Evolutionary conservation across 208 protist species (phyloP).

Genomic region (Acanthamoeba divionensis): DNA sequence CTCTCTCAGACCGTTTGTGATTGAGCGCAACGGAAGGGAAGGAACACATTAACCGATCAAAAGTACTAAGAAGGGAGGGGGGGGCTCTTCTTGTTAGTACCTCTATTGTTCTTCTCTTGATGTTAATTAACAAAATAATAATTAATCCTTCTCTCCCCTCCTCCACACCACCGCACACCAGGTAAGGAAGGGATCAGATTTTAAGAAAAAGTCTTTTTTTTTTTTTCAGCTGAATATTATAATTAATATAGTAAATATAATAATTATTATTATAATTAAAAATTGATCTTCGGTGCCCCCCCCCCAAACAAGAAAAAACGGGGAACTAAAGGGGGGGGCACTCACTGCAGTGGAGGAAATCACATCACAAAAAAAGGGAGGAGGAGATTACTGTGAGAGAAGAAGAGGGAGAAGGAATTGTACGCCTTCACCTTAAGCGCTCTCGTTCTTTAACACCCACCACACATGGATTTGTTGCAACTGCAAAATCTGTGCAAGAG

Average conservation of each 20-base stretch:
- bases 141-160: too few relatives aligned
- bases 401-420: background rate
- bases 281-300: too few relatives aligned
- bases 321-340: background rate
- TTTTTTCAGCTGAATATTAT: too few relatives aligned
- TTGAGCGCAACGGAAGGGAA: too few relatives aligned
- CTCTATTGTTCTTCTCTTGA: too few relatives aligned
- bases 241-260: too few relatives aligned
- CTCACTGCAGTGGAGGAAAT: background rate
- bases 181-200: background rate
- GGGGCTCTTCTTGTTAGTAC: too few relatives aligned
- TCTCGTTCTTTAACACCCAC: background rate
- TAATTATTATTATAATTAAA: too few relatives aligned
- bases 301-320: too few relatives aligned
- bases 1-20: too few relatives aligned
- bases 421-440: background rate
- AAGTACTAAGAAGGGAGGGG: too few relatives aligned
- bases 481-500: constrained; percentile 93
- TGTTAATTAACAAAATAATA: background rate
- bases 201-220: background rate
- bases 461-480: constrained; percentile 82
- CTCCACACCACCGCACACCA: background rate
- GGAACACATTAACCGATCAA: too few relatives aligned
- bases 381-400: background rate
- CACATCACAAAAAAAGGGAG: background rate